A percentile compares a stretch with the other conserved stretches of the same genome.
phyloP scores from a whole-genome alignment of 129 eudicot species.

The Flaveria trinervia region DNA sequence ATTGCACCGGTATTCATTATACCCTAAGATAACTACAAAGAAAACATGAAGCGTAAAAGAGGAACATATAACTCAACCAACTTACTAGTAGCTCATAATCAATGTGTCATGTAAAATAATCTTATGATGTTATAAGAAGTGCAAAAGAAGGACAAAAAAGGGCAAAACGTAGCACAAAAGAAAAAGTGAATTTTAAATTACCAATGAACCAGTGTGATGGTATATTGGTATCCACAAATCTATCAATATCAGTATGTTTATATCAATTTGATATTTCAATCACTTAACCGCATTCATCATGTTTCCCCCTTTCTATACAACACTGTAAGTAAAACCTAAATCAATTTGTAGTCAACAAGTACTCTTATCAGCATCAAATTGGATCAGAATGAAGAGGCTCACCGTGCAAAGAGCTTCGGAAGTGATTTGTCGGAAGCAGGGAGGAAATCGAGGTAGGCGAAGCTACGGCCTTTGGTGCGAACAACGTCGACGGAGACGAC shows the following conservation, averaged over 20 bases:
- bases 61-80: neutral
- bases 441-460: slow-evolving; percentile 76
- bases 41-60: neutral
- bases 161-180: neutral
- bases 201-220: neutral
- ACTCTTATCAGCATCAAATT: no score
- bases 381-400: no score
- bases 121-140: neutral
- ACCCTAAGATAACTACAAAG: neutral
- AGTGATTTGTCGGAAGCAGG: slow-evolving; percentile 79
- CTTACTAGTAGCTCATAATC: neutral
- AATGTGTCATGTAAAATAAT: neutral
- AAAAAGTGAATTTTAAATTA: neutral
- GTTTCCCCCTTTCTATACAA: neutral
- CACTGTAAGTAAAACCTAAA: neutral
- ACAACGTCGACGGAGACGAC: slow-evolving; percentile 64
- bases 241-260: neutral
- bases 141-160: neutral
- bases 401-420: slow-evolving; percentile 89
- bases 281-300: neutral
- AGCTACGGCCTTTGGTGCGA: slow-evolving; percentile 88
- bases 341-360: neutral
- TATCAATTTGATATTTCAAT: no score
- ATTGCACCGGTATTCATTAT: neutral
- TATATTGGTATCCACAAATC: neutral